Conservation (phyloP, 2,329 filamentous ascomycete species). For the Ophiostoma ulmi region DNA sequence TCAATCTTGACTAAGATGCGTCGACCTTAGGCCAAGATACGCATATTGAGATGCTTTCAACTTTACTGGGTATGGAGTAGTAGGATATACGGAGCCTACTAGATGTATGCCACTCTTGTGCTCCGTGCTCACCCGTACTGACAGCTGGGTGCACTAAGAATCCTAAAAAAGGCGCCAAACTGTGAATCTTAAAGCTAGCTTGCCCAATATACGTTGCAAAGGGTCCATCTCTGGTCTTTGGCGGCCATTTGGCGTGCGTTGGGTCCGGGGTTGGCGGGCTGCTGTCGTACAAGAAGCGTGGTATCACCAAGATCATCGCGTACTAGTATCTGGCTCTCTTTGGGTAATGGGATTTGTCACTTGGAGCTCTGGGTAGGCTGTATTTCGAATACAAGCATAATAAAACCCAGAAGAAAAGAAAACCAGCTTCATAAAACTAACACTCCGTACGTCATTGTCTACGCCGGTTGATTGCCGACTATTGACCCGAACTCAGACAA, state of each 20-base stretch:
- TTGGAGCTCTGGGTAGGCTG: too few relatives aligned
- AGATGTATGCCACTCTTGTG: conserved; percentile 6
- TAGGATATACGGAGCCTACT: conserved; percentile 13
- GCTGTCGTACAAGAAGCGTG: not conserved
- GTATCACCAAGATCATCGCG: conserved; percentile 12
- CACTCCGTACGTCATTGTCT: not conserved
- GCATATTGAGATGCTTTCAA: conserved; percentile 8
- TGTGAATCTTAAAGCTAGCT: conserved; percentile 2
- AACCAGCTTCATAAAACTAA: too few relatives aligned
- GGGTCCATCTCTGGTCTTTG: conserved; percentile 7
- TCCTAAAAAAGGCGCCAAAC: conserved; percentile 1
- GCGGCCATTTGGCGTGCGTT: conserved; percentile 1
- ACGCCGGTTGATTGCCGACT: not conserved
- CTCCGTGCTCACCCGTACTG: conserved; percentile 3
- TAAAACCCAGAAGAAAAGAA: not conserved
- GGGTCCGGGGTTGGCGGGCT: conserved; percentile 10
- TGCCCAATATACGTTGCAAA: conserved; percentile 2
- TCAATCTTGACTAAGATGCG: not conserved
- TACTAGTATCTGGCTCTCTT: not conserved
- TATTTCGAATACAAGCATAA: not conserved
- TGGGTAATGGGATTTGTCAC: too few relatives aligned
- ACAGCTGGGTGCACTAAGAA: conserved; percentile 9
- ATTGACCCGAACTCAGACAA: not conserved
- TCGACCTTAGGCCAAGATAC: not conserved
- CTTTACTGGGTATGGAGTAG: conserved; percentile 7